Base-by-base conservation (phyloP, 371 early-diverging fungal genomes). In the Apophysomyces variabilis region DNA sequence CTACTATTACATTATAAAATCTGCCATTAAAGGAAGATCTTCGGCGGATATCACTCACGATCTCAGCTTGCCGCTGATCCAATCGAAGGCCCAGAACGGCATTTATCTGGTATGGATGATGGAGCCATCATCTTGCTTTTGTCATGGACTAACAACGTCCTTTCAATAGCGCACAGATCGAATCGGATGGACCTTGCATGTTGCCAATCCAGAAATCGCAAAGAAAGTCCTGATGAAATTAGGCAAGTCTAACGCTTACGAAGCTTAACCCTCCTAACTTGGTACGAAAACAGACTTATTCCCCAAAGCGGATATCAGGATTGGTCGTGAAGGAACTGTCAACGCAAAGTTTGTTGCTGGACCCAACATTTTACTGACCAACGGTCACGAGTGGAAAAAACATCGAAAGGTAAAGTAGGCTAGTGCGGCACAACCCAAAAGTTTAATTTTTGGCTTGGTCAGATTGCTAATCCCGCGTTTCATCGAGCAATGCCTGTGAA, bases 381-480 rank as follows among this genome's bases (percentile, higher is more conserved):
- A 67, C 32, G 76, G 68, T 4, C 62, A 69, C 3, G 58, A 67
- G n/a, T 75, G 76, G 76, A 69, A 60, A 47, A 59, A 45, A 1
- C 72, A 69, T 9, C 64, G 76, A 46, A 75, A 72, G 67, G 70
- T 68, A 61, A 61, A 38, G 14, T 21, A 45, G 8, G 8, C 32
- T 9, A 21, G 21, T 21, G 21, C 38, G 18, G 7, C 7, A 58
- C 11, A 12, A n/a, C 11, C 8, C 7, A 44, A 0, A 5, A 21
- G 18, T 9, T 35, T 26, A 56, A 50, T 47, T 26, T 43, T 58
- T 5, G 37, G 11, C 8, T 18, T 9, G 54, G 54, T 36, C 56
- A 70, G 66, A 56, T 73, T 43, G 72, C 73, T 9, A 84, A 78
- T 32, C 80, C 80, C 13, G 82, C 76, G 5, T 82, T 82, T 47